Percentiles rank a stretch among this genome's conserved stretches.
These are phyloP conservation scores for Coniochaeta sp. DNA, from an alignment of 2,329 filamentous ascomycete species.

Conservation along the genomic window DNA sequence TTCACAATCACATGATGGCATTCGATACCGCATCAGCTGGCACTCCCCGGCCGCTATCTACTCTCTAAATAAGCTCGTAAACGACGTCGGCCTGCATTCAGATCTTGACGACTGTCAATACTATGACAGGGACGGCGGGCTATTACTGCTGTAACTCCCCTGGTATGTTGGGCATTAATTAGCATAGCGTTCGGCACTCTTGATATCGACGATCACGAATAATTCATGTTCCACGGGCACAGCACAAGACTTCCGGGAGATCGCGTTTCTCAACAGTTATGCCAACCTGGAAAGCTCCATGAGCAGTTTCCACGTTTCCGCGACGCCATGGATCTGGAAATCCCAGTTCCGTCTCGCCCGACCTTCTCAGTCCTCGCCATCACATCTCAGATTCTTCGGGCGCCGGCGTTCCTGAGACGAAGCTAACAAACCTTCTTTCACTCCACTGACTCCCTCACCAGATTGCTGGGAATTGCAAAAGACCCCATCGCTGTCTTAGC, in stretches of 20 bases:
- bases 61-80: too few species aligned
- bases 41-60: too few species aligned
- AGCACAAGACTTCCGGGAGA: too few species aligned
- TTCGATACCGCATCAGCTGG: not conserved
- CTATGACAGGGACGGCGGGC: not conserved
- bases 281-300: not conserved
- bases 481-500: not conserved
- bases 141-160: not conserved
- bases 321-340: not conserved
- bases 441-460: not conserved
- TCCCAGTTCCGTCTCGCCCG: not conserved
- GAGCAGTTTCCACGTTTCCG: not conserved
- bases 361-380: not conserved
- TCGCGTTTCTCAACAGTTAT: not conserved
- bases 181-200: not conserved
- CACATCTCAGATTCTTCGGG: constrained; percentile 2
- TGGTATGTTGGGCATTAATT: not conserved
- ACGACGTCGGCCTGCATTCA: not conserved
- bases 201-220: not conserved
- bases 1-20: not conserved
- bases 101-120: not conserved
- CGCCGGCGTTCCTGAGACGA: not conserved
- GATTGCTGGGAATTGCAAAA: not conserved
- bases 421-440: not conserved
- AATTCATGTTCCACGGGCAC: too few species aligned